A percentile compares a stretch with the other conserved stretches of the same genome.
Conservation (phyloP, 805 yeast species). For the Metschnikowia lachancei region DNA sequence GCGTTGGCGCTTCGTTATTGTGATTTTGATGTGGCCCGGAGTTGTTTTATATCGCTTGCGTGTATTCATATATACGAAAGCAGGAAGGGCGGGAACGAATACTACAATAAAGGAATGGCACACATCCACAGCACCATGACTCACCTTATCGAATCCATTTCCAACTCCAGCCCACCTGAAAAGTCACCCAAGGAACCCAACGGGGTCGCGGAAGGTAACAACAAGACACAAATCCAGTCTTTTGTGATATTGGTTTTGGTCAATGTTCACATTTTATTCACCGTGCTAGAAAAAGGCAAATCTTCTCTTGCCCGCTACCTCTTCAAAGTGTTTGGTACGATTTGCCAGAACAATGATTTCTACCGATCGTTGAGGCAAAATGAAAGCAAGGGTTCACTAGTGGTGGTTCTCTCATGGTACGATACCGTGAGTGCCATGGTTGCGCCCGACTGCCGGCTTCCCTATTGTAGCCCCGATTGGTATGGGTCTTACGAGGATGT, state of each 20-base stretch:
- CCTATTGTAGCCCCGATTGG: constrained; percentile 53
- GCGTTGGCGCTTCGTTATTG: constrained; percentile 55
- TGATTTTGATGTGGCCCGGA: constrained; percentile 55
- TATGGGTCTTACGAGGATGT: constrained; percentile 44
- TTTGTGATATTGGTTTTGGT: constrained; percentile 49
- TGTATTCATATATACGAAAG: constrained; percentile 59
- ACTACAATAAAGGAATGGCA: constrained; percentile 50
- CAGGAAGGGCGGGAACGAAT: constrained; percentile 47
- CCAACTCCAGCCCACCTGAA: constrained; percentile 8
- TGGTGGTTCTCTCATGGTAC: constrained; percentile 57
- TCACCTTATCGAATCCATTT: constrained; percentile 46
- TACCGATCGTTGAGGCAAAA: constrained; percentile 42
- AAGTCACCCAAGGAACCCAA: constrained; percentile 13
- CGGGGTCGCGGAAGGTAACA: constrained; percentile 4
- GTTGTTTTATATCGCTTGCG: constrained; percentile 55
- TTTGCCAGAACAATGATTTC: constrained; percentile 44
- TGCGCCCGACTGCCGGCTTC: constrained; percentile 55
- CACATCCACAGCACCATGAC: constrained; percentile 59
- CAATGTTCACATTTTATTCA: constrained; percentile 54
- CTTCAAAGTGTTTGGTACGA: constrained; percentile 47
- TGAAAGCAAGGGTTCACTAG: constrained; percentile 48
- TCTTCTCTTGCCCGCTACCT: constrained; percentile 50
- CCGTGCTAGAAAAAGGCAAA: constrained; percentile 53
- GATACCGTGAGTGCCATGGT: constrained; percentile 56
- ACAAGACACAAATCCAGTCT: constrained; percentile 18